phyloP scores from a whole-genome alignment of 805 yeast genomes.

The Metschnikowia anglica region DNA sequence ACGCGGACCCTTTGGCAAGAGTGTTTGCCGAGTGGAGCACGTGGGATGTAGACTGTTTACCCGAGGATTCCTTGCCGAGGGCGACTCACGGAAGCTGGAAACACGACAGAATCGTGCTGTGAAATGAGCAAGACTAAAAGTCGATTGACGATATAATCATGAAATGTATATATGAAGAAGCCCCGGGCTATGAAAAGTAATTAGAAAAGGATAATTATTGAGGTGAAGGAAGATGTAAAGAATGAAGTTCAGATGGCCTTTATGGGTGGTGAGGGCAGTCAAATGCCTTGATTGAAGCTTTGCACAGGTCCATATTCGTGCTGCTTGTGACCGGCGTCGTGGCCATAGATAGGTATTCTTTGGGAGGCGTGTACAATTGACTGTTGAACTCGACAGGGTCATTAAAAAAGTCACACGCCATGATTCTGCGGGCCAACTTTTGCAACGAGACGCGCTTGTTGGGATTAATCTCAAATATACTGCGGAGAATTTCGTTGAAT shows the following conservation, averaged over 20 bases:
- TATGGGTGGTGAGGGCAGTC: neutral
- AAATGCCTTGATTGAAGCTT: slow-evolving; percentile 2
- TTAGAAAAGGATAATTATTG: too few relatives aligned
- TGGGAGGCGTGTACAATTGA: slow-evolving; percentile 25
- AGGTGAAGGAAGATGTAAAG: neutral
- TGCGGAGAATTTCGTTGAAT: slow-evolving; percentile 51
- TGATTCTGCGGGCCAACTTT: slow-evolving; percentile 40
- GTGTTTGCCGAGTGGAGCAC: slow-evolving; percentile 34
- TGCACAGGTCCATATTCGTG: slow-evolving; percentile 16
- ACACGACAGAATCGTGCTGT: slow-evolving; percentile 30
- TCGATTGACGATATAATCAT: too few relatives aligned
- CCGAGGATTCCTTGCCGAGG: slow-evolving; percentile 25
- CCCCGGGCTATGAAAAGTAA: neutral
- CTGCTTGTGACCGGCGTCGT: slow-evolving; percentile 14
- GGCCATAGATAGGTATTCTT: slow-evolving; percentile 12
- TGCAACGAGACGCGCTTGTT: slow-evolving; percentile 45
- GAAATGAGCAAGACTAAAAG: neutral
- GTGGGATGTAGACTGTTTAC: slow-evolving; percentile 24
- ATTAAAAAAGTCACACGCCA: slow-evolving; percentile 33
- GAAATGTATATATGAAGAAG: neutral
- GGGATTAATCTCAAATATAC: slow-evolving; percentile 48
- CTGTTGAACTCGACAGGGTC: slow-evolving; percentile 20
- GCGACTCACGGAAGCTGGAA: slow-evolving; percentile 34
- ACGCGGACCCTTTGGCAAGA: slow-evolving; percentile 36
- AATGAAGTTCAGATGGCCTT: neutral